Percentiles rank a stretch among this genome's conserved stretches.
phyloP scores from a whole-genome alignment of 2,329 filamentous ascomycete species.

The Trichoderma harzianum region DNA sequence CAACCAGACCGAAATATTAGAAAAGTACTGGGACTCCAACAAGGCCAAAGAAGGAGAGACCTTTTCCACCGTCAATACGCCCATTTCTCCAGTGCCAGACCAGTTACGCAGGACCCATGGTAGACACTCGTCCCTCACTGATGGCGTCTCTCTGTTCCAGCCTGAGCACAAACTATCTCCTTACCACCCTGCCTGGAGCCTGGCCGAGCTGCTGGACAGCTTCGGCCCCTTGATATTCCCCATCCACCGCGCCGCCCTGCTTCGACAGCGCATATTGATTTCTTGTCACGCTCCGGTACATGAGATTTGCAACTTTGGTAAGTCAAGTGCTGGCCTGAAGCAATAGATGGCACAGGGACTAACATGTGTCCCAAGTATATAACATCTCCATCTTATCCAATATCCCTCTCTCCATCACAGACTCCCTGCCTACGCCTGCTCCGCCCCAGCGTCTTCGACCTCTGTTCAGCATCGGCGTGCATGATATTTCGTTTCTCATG shows the following conservation, averaged over 20 bases:
- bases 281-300: conserved; percentile 84
- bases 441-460: conserved; percentile 67
- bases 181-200: conserved; percentile 82
- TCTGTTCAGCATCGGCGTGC: conserved; percentile 89
- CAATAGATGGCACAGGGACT: neutral
- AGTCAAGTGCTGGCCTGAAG: conserved; percentile 23
- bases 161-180: conserved; percentile 66
- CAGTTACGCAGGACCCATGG: conserved; percentile 40
- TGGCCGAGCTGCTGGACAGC: conserved; percentile 70
- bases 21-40: conserved; percentile 72
- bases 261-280: conserved; percentile 85
- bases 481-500: conserved; percentile 80
- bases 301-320: conserved; percentile 83
- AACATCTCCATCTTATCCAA: conserved; percentile 90
- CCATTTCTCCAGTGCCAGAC: conserved; percentile 29
- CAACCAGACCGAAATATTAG: conserved; percentile 60
- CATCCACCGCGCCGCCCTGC: conserved; percentile 78
- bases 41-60: conserved; percentile 37
- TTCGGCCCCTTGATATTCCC: conserved; percentile 93
- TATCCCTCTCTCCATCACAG: conserved; percentile 70
- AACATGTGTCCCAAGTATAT: conserved; percentile 64
- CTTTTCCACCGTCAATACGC: conserved; percentile 39
- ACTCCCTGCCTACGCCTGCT: conserved; percentile 62
- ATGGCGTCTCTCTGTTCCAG: conserved; percentile 56
- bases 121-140: conserved; percentile 59